Evolutionary conservation across 805 yeast species (phyloP), one percentile per base, ranked within the genome.

Genomic region (Schizosaccharomyces octosporus): DNA sequence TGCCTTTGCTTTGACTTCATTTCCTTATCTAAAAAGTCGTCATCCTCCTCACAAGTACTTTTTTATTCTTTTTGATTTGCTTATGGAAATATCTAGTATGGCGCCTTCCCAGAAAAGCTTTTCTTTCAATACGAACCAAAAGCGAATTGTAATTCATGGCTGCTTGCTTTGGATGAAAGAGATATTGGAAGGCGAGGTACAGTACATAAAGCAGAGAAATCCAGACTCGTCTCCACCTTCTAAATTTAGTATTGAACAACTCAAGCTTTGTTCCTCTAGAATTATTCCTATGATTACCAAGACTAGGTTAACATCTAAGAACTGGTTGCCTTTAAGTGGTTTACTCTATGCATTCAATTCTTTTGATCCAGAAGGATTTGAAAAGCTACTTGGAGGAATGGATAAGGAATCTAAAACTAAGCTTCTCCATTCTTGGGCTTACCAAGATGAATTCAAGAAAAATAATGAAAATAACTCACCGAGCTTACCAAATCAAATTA

Each of bases 261-360:
- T 51, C n/a, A 42, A n/a, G 21, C 11, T 21, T 24, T 43, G 36
- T 21, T 15, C 41, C n/a, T 39, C 36, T 19, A 59, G 29, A 17
- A 59, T 59, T 15, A n/a, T 59, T 13, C 55, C 61, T 45, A 43
- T 59, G 61, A 42, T 43, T 7, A 29, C 48, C 11, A 59, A 59
- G 13, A 59, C 61, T 3, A n/a, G 43, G 24, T 21, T 48, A 11
- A 45, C 51, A 1, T 59, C 61, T n/a, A 31, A 21, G n/a, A 59
- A 59, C 55, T 59, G 48, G 41, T 7, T 59, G 19, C 61, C 61
- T 13, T 29, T 51, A 21, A 51, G 57, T 29, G 36, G 57, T 24
- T 51, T 51, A 51, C 57, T 51, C 36, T 9, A 24, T 6, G 31
- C 57, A 19, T 51, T 51, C 31, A 51, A 29, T 6, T 21, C 13